A percentile compares a stretch with the other conserved stretches of the same genome.
Conservation (phyloP, 495 filamentous ascomycete species). For the Aspergillus bertholletiae region DNA sequence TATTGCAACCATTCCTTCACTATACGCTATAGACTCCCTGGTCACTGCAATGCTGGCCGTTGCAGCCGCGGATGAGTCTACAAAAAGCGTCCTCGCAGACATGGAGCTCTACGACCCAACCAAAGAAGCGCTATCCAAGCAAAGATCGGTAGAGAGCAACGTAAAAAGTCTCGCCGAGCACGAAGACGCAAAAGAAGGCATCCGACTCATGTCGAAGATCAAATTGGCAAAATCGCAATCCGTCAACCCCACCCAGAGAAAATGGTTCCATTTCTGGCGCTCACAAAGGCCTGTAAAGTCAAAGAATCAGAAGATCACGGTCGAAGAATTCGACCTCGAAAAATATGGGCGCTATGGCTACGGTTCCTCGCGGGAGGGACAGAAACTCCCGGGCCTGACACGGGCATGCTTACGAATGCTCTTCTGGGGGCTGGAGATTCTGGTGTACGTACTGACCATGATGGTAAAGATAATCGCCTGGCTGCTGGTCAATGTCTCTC, state of each 20-base stretch:
- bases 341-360: conserved; percentile 38
- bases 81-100: conserved; percentile 33
- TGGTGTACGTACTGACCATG: conserved; percentile 32
- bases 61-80: conserved; percentile 56
- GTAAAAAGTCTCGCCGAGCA: conserved; percentile 40
- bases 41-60: conserved; percentile 67
- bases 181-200: conserved; percentile 34
- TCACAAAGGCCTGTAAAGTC: neutral
- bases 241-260: conserved; percentile 7
- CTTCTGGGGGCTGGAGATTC: conserved; percentile 36
- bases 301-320: conserved; percentile 26
- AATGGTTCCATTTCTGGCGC: conserved; percentile 23
- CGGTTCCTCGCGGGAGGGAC: conserved; percentile 31
- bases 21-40: conserved; percentile 74
- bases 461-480: conserved; percentile 39
- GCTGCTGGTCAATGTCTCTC: conserved; percentile 33
- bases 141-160: conserved; percentile 1
- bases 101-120: conserved; percentile 26
- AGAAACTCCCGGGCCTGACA: conserved; percentile 37
- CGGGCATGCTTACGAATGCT: conserved; percentile 32
- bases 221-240: conserved; percentile 11
- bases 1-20: conserved; percentile 45
- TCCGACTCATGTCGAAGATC: conserved; percentile 30
- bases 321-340: conserved; percentile 47
- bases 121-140: neutral